Percentiles rank a stretch among this genome's conserved stretches.
Conservation (phyloP, 2,329 filamentous ascomycete species). For the Rhinocladiella similis region DNA sequence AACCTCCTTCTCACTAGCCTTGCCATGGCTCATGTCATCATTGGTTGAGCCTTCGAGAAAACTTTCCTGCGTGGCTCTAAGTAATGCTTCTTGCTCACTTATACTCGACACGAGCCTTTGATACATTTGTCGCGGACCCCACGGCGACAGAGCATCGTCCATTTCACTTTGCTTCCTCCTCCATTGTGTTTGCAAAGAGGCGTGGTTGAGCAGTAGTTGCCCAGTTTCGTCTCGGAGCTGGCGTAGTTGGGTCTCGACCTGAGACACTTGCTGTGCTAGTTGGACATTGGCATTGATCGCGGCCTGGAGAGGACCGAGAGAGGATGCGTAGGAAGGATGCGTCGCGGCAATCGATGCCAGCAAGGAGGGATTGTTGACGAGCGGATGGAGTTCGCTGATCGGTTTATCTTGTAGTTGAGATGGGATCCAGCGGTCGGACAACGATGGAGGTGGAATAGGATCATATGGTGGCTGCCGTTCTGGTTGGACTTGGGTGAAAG, state of each 20-base stretch:
- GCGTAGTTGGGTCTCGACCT: conserved; percentile 50
- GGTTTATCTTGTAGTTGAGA: conserved; percentile 20
- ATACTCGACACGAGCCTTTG: conserved; percentile 74
- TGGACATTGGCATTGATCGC: conserved; percentile 71
- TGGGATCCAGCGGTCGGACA: conserved; percentile 24
- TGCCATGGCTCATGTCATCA: conserved; percentile 42
- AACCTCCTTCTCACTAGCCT: conserved; percentile 77
- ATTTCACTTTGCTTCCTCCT: conserved; percentile 83
- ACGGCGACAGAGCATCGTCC: conserved; percentile 79
- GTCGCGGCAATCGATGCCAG: conserved; percentile 74
- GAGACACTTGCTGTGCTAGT: conserved; percentile 55
- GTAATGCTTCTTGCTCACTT: conserved; percentile 78
- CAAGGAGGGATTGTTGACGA: conserved; percentile 69
- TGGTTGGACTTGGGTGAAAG: conserved; percentile 30
- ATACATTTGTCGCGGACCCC: conserved; percentile 84
- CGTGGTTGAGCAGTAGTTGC: conserved; percentile 76
- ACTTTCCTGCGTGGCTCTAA: conserved; percentile 84
- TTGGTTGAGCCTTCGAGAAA: conserved; percentile 67
- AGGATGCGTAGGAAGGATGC: conserved; percentile 70
- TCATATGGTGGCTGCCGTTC: conserved; percentile 24
- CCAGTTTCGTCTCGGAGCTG: conserved; percentile 67
- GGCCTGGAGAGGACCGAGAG: conserved; percentile 63
- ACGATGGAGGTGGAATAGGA: conserved; percentile 31
- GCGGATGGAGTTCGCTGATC: conserved; percentile 63
- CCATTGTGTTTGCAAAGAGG: conserved; percentile 91